Base-by-base conservation (phyloP, 2,329 filamentous ascomycete genomes). In the Colletotrichum tanaceti region DNA sequence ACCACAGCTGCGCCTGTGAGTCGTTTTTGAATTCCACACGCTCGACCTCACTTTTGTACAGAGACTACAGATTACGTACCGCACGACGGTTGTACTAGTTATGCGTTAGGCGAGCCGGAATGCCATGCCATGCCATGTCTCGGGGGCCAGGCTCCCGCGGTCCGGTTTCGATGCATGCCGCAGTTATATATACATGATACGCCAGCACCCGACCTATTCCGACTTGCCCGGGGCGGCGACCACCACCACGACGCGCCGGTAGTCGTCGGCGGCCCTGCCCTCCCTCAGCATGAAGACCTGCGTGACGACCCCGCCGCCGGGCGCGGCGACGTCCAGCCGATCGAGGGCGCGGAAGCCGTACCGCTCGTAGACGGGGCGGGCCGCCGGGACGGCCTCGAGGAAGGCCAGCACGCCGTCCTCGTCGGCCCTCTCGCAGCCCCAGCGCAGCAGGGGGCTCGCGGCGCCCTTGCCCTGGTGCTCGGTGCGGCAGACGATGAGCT, bases 311-410 rank as follows among this genome's bases (percentile, higher is more conserved):
- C 73, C 75, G 2, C 44, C 47, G 9, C 76, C 75, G n/a, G 81
- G 76, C 50, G 75, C 72, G 58, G 66, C 62, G 53, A 85, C 74
- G 35, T 55, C 55, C 16, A 82, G 58, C 50, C 77, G 74, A 2
- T 80, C 81, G 18, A 83, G 68, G 9, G 77, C 74, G 61, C 73
- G 72, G 71, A 85, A 88, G 4, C 85, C 86, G 72, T 82, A 78
- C 70, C 79, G 82, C 66, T 79, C 74, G 75, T 88, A 88, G 20
- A 87, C 61, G 0, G 76, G 78, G 65, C 77, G 80, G 2, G 83
- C 86, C 18, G 79, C 79, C 0, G 79, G 80, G 53, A 85, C 86
- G 10, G 85, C 83, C 67, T 87, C 85, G 1, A 88, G 74, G 73
- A 84, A 88, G 11, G 81, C 79, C 52, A 83, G 80, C 16, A 77